A percentile compares a stretch with the other conserved stretches of the same genome.
Evolutionary conservation across 176 grass and related monocot genomes (phyloP).

Genomic region (Elaeis guineensis): DNA sequence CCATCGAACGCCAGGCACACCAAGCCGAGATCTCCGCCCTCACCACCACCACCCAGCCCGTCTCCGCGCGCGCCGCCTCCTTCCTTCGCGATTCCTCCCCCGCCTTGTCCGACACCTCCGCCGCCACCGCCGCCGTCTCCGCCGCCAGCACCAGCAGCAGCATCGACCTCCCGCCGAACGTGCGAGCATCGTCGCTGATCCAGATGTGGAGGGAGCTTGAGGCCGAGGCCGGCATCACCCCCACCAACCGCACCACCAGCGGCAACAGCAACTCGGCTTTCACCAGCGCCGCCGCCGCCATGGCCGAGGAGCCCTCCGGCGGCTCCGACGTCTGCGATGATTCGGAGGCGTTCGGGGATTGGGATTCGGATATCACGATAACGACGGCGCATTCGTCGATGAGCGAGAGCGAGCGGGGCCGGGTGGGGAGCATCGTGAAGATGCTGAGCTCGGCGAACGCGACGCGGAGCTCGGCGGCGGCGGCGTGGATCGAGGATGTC

Average conservation of each 20-base stretch:
- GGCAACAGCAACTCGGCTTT: constrained; percentile 13
- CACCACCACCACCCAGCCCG: constrained; percentile 42
- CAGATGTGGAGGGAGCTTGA: constrained; percentile 95
- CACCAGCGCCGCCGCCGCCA: background rate
- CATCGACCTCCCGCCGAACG: constrained; percentile 33
- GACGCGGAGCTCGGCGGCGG: background rate
- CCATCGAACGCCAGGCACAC: constrained; percentile 33
- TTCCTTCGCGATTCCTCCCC: constrained; percentile 36
- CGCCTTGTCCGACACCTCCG: constrained; percentile 34
- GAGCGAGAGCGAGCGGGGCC: constrained; percentile 10
- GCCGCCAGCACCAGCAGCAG: background rate
- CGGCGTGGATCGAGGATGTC: background rate
- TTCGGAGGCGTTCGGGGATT: background rate
- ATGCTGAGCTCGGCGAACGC: constrained; percentile 23
- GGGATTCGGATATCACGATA: background rate
- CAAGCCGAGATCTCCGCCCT: constrained; percentile 52
- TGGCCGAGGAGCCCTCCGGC: background rate
- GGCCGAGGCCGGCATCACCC: constrained; percentile 33
- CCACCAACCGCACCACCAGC: constrained; percentile 11
- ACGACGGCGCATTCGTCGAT: background rate
- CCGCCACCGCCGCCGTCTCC: background rate
- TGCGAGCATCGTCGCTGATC: constrained; percentile 83
- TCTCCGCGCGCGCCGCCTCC: constrained; percentile 42
- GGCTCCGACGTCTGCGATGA: background rate
- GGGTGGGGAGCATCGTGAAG: constrained; percentile 39